These are phyloP conservation scores for Lunasporangiospora selenospora DNA, from an alignment of 192 early-diverging fungal genomes.

Conservation along the genomic window DNA sequence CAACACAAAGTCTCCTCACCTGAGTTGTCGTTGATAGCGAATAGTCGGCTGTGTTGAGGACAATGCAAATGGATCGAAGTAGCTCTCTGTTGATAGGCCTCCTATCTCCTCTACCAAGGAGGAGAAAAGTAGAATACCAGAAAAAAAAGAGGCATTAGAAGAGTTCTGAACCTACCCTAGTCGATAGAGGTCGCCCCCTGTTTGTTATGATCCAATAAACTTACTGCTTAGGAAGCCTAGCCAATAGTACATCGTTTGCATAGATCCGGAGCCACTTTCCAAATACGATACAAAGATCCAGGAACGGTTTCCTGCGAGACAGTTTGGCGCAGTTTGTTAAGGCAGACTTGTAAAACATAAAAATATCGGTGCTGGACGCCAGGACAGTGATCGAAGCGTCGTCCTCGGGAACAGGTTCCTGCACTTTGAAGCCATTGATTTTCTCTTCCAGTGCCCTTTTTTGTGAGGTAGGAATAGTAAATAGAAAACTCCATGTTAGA, in stretches of 20 bases:
- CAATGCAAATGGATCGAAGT: conserved; percentile 73
- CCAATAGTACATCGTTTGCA: conserved; percentile 72
- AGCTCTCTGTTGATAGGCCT: conserved; percentile 68
- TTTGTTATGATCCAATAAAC: no score
- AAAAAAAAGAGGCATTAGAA: no score
- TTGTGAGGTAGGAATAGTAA: background rate
- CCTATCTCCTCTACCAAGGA: conserved; percentile 65
- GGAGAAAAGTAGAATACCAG: conserved; percentile 1
- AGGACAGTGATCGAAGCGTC: conserved; percentile 71
- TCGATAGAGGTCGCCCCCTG: no score
- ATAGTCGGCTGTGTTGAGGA: conserved; percentile 96
- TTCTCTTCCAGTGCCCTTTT: conserved; percentile 65
- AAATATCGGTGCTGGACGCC: conserved; percentile 90
- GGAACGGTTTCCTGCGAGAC: conserved; percentile 85
- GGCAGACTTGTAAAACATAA: conserved; percentile 90
- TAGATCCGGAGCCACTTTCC: conserved; percentile 83
- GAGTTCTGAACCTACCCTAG: no score
- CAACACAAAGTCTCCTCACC: conserved; percentile 38
- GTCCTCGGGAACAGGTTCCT: conserved; percentile 56
- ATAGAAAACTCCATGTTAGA: background rate
- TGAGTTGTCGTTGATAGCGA: conserved; percentile 83
- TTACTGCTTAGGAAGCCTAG: conserved; percentile 73
- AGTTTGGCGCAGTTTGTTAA: conserved; percentile 85
- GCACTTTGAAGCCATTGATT: conserved; percentile 63
- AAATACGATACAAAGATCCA: conserved; percentile 84